These are phyloP conservation scores for Lodderomyces theae DNA, from an alignment of 1,139 yeast genomes.

Conservation along the genomic window DNA sequence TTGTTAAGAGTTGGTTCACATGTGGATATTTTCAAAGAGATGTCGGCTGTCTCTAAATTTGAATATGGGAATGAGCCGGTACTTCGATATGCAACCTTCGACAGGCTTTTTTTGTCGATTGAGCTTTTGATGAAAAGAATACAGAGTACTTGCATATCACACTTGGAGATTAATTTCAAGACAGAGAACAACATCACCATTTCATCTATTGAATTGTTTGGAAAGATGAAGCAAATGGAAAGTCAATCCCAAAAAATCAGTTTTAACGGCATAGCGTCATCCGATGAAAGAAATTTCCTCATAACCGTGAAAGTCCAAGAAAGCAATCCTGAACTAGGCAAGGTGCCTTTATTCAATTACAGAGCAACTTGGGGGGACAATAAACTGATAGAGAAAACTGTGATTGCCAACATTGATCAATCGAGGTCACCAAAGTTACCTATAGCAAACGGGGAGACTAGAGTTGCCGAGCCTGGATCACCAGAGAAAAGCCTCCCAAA, in stretches of 20 bases:
- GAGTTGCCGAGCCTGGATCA: background rate
- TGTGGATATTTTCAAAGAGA: conserved; percentile 11
- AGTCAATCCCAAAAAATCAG: conserved; percentile 7
- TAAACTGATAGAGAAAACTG: background rate
- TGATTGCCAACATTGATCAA: background rate
- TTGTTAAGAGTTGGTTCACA: conserved; percentile 24
- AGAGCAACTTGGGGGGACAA: conserved; percentile 8
- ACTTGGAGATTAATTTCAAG: conserved; percentile 10
- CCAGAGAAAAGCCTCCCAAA: background rate
- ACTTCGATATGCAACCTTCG: conserved; percentile 20
- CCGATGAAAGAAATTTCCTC: conserved; percentile 18
- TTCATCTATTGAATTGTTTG: conserved; percentile 25
- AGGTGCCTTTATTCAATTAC: conserved; percentile 9
- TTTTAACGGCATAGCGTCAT: background rate
- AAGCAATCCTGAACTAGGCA: background rate
- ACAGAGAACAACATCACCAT: conserved; percentile 6
- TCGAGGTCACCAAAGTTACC: background rate
- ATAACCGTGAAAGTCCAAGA: conserved; percentile 14
- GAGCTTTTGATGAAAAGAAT: conserved; percentile 3
- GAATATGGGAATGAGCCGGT: conserved; percentile 16
- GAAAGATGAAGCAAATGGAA: conserved; percentile 14
- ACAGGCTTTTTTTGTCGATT: conserved; percentile 15
- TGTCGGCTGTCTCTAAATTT: conserved; percentile 11
- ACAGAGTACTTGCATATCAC: conserved; percentile 13
- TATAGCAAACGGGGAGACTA: background rate